Base-by-base conservation (phyloP, 78 protist genomes). In the Paulinella micropora region DNA sequence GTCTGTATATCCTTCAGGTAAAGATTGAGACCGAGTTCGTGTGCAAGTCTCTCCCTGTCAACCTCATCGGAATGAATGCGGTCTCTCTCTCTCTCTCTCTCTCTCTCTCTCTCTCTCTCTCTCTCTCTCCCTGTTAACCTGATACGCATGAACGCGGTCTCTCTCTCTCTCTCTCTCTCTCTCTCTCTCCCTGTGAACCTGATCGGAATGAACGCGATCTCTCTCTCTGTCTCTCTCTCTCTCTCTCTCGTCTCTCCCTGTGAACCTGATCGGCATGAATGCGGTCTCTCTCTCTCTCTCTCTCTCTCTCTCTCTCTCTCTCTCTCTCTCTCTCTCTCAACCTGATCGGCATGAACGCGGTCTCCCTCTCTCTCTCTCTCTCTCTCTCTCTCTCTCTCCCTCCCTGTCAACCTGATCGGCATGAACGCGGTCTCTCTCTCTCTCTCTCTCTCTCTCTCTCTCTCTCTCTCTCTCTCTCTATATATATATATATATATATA, bases 161-260 rank as follows among this genome's bases (percentile, higher is more conserved):
- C n/a, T n/a, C n/a, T n/a, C n/a, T n/a, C n/a, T n/a, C n/a, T n/a
- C n/a, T n/a, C n/a, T n/a, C n/a, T n/a, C n/a, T n/a, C n/a, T n/a
- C n/a, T 96, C 6, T 91, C 98, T 0, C 87, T 97, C 28, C 98
- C 98, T n/a, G 97, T 95, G 32, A 86, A 88, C 2, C 94, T 96
- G 39, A 96, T 97, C 69, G 99, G 99, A 9, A 97, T 97, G 98
- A 97, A 97, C 94, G 86, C 86, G n/a, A n/a, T n/a, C n/a, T n/a
- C n/a, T n/a, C n/a, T n/a, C n/a, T n/a, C n/a, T n/a, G n/a, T n/a
- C n/a, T n/a, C n/a, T n/a, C n/a, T n/a, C n/a, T n/a, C n/a, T n/a
- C n/a, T n/a, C n/a, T n/a, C n/a, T n/a, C n/a, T 96, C 6, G n/a
- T 91, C 98, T 0, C 87, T 97, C 28, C 98, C 98, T n/a, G 97